These are phyloP conservation scores for Nakaseomyces kungkrabaensis DNA, from an alignment of 1,139 yeast genomes.

Conservation along the genomic window DNA sequence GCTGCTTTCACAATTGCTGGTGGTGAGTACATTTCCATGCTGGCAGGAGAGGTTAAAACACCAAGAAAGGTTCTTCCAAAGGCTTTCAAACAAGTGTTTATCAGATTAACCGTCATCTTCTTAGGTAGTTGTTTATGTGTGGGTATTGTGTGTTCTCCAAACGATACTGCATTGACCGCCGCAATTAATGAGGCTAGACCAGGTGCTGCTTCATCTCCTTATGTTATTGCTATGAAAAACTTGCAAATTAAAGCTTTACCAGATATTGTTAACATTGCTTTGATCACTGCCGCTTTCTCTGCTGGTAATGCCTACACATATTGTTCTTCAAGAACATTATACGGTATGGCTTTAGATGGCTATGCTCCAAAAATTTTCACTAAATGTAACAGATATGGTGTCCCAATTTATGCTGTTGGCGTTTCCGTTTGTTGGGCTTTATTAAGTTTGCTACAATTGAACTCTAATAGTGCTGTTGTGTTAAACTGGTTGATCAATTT, in stretches of 20 bases:
- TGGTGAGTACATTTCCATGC: conserved; percentile 76
- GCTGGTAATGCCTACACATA: conserved; percentile 68
- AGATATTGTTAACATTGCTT: conserved; percentile 50
- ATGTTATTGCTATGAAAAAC: conserved; percentile 52
- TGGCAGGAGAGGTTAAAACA: conserved; percentile 70
- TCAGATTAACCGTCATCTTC: conserved; percentile 60
- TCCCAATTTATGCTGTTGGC: conserved; percentile 36
- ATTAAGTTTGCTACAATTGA: conserved; percentile 44
- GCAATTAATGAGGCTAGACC: conserved; percentile 40
- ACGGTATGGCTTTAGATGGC: conserved; percentile 50
- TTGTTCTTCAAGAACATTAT: conserved; percentile 49
- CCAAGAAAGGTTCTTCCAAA: conserved; percentile 71
- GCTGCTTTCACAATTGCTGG: conserved; percentile 71
- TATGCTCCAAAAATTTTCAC: conserved; percentile 54
- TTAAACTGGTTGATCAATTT: conserved; percentile 66
- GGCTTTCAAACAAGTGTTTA: conserved; percentile 71
- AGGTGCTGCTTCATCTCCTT: conserved; percentile 56
- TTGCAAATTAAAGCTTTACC: conserved; percentile 48
- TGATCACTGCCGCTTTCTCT: conserved; percentile 55
- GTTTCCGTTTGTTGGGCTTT: conserved; percentile 39
- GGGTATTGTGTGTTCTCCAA: conserved; percentile 47
- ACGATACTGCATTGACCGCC: conserved; percentile 37
- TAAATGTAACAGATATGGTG: conserved; percentile 43
- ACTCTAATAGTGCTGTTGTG: conserved; percentile 51
- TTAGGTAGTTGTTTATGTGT: conserved; percentile 52